Base-by-base conservation (phyloP, 176 grass and related monocot genomes). In the Saccharum officinarum region DNA sequence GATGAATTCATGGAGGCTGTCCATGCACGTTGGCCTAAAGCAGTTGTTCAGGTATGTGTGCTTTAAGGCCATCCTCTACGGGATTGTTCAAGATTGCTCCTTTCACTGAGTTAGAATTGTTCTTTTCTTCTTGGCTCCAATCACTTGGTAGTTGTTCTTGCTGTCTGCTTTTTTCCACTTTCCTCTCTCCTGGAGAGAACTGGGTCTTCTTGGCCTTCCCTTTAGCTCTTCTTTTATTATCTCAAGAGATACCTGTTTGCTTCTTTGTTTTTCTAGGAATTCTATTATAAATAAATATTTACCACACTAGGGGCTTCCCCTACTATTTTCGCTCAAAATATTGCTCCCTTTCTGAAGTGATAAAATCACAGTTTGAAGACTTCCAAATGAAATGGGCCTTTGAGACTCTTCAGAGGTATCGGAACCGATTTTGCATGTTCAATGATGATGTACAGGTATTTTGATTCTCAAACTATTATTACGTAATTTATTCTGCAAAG, bases 301-400 rank as follows among this genome's bases (percentile, higher is more conserved):
- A 25, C 59, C n/a, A 61, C 59, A 61, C 59, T 62, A 62, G 59
- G 59, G 59, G 59, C 59, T 62, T 62, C n/a, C 59, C 59, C 59
- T 62, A 62, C 10, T 62, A 62, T 26, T 62, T 60, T 26, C 0
- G 59, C 59, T 62, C 59, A 62, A 62, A 62, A 62, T 62, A 45
- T 37, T 85, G 81, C 26, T 85, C 36, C 7, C 0, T 80, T 62
- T 15, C 75, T 84, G 39, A 75, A 82, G 38, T 63, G 10, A 20
- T 80, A 69, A 82, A 62, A 63, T 90, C 78, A 80, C 87, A 98
- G 97, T 98, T 98, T 18, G 97, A 98, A 69, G 97, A 98, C 84
- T 98, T 98, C 83, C 97, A 98, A 95, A 98, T 98, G 97, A 98
- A 98, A 89, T 98, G 97, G 97, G 97, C 93, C 72, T 98, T 98